These are phyloP conservation scores for Salvia sclarea DNA, from an alignment of 305 asterid genomes.

Conservation along the genomic window DNA sequence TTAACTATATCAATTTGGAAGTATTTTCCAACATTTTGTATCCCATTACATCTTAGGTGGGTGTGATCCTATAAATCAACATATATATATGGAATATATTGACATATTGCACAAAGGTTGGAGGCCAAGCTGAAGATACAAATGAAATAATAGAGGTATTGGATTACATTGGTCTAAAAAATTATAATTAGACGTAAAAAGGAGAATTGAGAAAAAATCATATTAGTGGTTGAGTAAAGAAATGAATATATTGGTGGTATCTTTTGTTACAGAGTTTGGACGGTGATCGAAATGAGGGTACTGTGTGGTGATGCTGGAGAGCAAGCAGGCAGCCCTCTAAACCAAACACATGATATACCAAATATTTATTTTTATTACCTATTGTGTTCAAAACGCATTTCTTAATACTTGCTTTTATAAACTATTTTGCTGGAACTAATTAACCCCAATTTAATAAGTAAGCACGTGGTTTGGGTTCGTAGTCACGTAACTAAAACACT, in stretches of 20 bases:
- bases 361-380: too few relatives aligned
- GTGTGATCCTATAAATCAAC: too few relatives aligned
- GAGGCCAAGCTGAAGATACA: background rate
- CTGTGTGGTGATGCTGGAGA: slow-evolving; percentile 36
- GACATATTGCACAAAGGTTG: too few relatives aligned
- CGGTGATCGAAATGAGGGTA: slow-evolving; percentile 38
- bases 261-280: slow-evolving; percentile 29
- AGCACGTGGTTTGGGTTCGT: background rate
- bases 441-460: background rate
- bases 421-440: too few relatives aligned
- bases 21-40: too few relatives aligned
- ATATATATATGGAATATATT: background rate
- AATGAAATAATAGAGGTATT: too few relatives aligned
- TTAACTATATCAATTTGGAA: too few relatives aligned
- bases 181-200: background rate
- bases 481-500: too few relatives aligned
- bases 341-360: slow-evolving; percentile 11
- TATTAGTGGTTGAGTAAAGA: slow-evolving; percentile 9
- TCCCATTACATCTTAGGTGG: too few relatives aligned
- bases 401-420: too few relatives aligned
- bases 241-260: slow-evolving; percentile 27
- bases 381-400: background rate
- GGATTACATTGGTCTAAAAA: background rate
- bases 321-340: slow-evolving; percentile 32
- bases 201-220: background rate